Base-by-base conservation (phyloP, 169 alveolate genomes). In the Cryptosporidium baileyi region DNA sequence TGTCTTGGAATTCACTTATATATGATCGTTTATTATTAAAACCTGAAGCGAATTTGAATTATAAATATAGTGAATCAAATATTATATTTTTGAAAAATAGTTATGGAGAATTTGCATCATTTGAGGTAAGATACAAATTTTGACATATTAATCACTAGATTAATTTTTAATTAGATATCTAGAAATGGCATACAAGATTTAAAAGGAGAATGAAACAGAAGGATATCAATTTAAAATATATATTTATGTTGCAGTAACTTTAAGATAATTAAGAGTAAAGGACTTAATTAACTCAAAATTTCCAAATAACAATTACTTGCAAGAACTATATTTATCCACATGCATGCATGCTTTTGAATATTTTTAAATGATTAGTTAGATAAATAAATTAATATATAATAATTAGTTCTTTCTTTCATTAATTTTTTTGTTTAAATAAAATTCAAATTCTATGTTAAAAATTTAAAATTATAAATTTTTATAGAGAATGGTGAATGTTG, bases 1-100 rank as follows among this genome's bases (percentile, higher is more conserved):
- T 57, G 6, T 74, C 85, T 36, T 74, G 85, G 85, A 51, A 74
- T 36, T 74, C 85, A 17, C 47, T 74, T 5, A 74, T 74, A 15
- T 40, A 67, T 52, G 65, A 51, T 13, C 49, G 85, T 11, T 34
- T 74, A 17, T 41, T 74, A 1, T 54, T 74, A 17, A 74, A 38
- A 59, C 45, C 60, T 30, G 57, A 54, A 34, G 34, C n/a, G 11
- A n/a, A 8, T 32, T 8, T 65, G 8, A 28, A 1, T 2, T 7
- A 26, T 32, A 62, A 19, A 6, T 5, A 38, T 74, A 34, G 15
- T 9, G 17, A 7, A 3, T 36, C 41, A 24, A 52, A 24, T 51
- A 32, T 24, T 1, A 57, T 74, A 30, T 57, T 24, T 17, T 43
- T 59, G 7, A 57, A 67, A 2, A 74, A 74, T 32, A 41, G 30